Conservation (phyloP, 805 yeast genomes). For the Wickerhamiella sorbophila region DNA sequence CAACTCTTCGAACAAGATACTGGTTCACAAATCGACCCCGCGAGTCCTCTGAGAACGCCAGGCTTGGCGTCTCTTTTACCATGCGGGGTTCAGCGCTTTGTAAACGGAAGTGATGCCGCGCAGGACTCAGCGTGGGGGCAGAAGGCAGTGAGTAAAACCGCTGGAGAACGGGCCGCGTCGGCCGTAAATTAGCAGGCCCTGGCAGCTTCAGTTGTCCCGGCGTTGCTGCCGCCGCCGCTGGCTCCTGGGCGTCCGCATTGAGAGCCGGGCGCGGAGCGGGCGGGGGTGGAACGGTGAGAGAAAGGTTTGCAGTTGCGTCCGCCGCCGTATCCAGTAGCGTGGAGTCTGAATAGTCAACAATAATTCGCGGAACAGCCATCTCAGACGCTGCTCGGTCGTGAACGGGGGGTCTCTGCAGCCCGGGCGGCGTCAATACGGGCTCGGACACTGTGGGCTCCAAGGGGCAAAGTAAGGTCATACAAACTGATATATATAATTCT, state of each 20-base stretch:
- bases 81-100: conserved; percentile 22
- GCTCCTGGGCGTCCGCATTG: background rate
- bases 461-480: too few species aligned
- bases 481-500: too few species aligned
- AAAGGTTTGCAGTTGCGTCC: background rate
- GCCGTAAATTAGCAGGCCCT: background rate
- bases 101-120: conserved; percentile 25
- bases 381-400: background rate
- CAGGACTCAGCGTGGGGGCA: conserved; percentile 20
- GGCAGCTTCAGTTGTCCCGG: too few species aligned
- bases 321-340: conserved; percentile 1
- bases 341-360: background rate
- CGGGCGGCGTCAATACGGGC: background rate
- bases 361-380: background rate
- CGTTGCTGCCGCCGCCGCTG: background rate
- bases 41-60: conserved; percentile 20
- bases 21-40: conserved; percentile 25
- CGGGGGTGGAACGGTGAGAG: background rate
- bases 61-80: conserved; percentile 24
- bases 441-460: background rate
- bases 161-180: conserved; percentile 20
- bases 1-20: conserved; percentile 55
- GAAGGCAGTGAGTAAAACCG: conserved; percentile 25
- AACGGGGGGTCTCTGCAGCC: background rate
- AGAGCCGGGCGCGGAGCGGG: background rate